Evolutionary conservation across 148 eudicot species (phyloP).

Genomic region (Agrostemma githago): DNA sequence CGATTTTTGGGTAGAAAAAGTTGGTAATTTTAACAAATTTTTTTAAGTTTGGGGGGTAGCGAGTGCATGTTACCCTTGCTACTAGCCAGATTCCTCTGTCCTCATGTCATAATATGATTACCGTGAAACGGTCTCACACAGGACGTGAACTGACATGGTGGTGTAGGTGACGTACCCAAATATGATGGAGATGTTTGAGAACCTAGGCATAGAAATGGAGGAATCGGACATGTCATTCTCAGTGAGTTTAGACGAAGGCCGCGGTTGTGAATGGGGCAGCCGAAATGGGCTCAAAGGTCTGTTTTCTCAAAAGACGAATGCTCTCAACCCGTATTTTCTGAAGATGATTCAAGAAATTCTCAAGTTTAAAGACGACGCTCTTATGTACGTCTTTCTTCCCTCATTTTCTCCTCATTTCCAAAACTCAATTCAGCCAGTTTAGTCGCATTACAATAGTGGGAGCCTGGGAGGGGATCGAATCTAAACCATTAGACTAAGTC

Average conservation of each 20-base stretch:
- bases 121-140: too few relatives aligned
- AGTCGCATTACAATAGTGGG: too few relatives aligned
- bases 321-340: conserved; percentile 70
- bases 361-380: conserved; percentile 69
- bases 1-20: too few relatives aligned
- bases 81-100: too few relatives aligned
- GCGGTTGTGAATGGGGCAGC: conserved; percentile 92
- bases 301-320: conserved; percentile 81
- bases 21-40: too few relatives aligned
- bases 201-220: conserved; percentile 87
- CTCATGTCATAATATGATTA: too few relatives aligned
- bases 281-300: conserved; percentile 66
- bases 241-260: conserved; percentile 73
- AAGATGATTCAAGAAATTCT: conserved; percentile 73
- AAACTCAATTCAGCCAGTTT: too few relatives aligned
- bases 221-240: conserved; percentile 96
- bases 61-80: too few relatives aligned
- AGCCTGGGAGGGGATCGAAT: too few relatives aligned
- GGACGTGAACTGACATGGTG: neutral
- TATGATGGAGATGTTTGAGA: conserved; percentile 90
- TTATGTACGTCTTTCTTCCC: conserved; percentile 37
- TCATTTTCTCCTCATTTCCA: too few relatives aligned
- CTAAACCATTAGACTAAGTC: too few relatives aligned
- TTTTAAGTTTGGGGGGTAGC: too few relatives aligned
- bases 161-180: conserved; percentile 94